phyloP scores from a whole-genome alignment of 306 rosid species.

The Cicer arietinum region DNA sequence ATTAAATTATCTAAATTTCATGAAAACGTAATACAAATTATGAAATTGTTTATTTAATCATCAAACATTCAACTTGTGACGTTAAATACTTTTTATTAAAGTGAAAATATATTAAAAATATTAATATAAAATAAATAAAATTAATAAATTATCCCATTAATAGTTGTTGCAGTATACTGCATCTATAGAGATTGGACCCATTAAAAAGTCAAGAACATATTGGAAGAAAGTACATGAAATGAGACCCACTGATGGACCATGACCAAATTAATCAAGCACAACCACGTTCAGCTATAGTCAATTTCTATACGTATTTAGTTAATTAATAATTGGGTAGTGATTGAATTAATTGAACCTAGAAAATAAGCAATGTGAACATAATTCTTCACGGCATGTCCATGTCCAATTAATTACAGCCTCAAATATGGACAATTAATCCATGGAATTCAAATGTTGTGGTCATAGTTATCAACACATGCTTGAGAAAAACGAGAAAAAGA shows the following conservation, averaged over 20 bases:
- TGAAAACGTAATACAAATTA: too few species aligned
- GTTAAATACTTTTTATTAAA: too few species aligned
- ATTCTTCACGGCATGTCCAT: conserved; percentile 17
- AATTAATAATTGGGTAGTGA: conserved; percentile 36
- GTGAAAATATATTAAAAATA: too few species aligned
- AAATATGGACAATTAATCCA: conserved; percentile 34
- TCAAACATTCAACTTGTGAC: too few species aligned
- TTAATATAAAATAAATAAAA: too few species aligned
- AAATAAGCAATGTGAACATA: neutral
- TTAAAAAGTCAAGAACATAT: neutral
- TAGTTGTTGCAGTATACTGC: too few species aligned
- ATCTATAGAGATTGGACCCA: too few species aligned
- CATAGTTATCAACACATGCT: conserved; percentile 41
- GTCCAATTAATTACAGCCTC: conserved; percentile 43
- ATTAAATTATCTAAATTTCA: too few species aligned
- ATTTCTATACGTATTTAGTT: neutral
- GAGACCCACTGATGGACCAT: conserved; percentile 30
- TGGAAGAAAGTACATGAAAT: conserved; percentile 22
- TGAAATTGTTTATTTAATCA: too few species aligned
- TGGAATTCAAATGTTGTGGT: conserved; percentile 43
- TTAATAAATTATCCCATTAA: too few species aligned
- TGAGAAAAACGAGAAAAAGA: neutral
- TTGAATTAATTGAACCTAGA: conserved; percentile 28
- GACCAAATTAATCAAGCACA: conserved; percentile 26
- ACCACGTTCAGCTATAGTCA: neutral